Evolutionary conservation across 352 stramenopile genomes (phyloP).

Genomic region (Aphanomyces euteiches): DNA sequence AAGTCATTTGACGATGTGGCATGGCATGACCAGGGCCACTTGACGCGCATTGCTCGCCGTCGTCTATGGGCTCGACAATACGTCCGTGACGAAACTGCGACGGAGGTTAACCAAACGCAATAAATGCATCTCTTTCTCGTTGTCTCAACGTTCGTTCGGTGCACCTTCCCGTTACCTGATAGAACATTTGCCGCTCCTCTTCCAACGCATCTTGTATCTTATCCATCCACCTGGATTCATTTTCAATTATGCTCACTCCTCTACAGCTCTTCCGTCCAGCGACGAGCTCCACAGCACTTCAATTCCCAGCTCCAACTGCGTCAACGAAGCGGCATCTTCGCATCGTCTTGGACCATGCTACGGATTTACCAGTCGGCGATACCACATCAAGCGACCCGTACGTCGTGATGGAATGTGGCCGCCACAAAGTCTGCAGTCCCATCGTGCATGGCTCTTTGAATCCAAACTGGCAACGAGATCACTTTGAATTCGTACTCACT

Average conservation of each 20-base stretch:
- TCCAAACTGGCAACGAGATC: constrained; percentile 8
- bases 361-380: constrained; percentile 17
- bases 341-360: constrained; percentile 24
- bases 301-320: too few relatives aligned
- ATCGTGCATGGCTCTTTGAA: constrained; percentile 12
- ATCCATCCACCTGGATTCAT: neutral
- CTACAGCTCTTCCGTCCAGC: too few relatives aligned
- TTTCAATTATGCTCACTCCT: neutral
- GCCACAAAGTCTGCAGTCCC: constrained; percentile 4
- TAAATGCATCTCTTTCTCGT: too few relatives aligned
- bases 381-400: constrained; percentile 21
- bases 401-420: neutral
- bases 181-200: too few relatives aligned
- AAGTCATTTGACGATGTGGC: neutral
- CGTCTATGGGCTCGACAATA: constrained; percentile 9
- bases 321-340: constrained; percentile 8
- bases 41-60: neutral
- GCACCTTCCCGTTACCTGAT: too few relatives aligned
- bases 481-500: constrained; percentile 22
- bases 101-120: too few relatives aligned
- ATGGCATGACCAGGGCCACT: neutral
- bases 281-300: too few relatives aligned
- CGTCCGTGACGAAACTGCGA: constrained; percentile 2
- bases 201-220: too few relatives aligned
- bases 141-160: too few relatives aligned